Evolutionary conservation across 2,329 filamentous ascomycete genomes (phyloP).

Genomic region (Sphaerulina populicola): DNA sequence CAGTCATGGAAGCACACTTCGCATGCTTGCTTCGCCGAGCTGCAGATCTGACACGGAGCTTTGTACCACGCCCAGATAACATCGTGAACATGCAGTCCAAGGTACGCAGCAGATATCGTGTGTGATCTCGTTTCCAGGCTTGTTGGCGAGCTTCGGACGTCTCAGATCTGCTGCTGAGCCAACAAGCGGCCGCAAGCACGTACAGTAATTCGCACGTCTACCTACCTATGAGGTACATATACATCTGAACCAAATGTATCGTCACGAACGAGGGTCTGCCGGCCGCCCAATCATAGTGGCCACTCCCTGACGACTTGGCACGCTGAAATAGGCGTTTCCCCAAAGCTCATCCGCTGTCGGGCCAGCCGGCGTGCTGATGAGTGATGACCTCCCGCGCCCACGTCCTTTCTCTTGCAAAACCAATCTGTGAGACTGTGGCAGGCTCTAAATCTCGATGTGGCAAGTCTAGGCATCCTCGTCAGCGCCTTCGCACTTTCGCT

Average conservation of each 20-base stretch:
- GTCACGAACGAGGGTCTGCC: not conserved
- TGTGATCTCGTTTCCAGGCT: slow-evolving; percentile 8
- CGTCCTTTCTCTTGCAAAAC: slow-evolving; percentile 1
- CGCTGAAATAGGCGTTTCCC: slow-evolving; percentile 6
- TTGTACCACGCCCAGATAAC: slow-evolving; percentile 16
- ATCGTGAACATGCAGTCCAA: slow-evolving; percentile 5
- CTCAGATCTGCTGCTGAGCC: not conserved
- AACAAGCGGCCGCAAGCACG: slow-evolving; percentile 6
- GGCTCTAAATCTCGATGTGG: slow-evolving; percentile 5
- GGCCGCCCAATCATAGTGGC: not conserved
- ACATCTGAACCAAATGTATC: too few species aligned
- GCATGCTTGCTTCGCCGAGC: slow-evolving; percentile 17
- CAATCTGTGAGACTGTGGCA: not conserved
- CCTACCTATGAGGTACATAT: too few species aligned
- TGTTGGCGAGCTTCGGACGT: slow-evolving; percentile 9
- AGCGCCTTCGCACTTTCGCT: slow-evolving; percentile 5
- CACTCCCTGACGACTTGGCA: slow-evolving; percentile 4
- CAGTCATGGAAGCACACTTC: slow-evolving; percentile 8
- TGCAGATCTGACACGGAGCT: slow-evolving; percentile 20
- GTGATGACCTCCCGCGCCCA: too few species aligned
- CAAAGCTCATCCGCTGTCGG: slow-evolving; percentile 10
- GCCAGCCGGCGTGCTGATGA: slow-evolving; percentile 5
- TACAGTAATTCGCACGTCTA: not conserved
- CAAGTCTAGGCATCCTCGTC: slow-evolving; percentile 6
- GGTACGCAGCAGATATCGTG: slow-evolving; percentile 7